phyloP scores from a whole-genome alignment of 2,329 filamentous ascomycete genomes.

The Periconia sp. region DNA sequence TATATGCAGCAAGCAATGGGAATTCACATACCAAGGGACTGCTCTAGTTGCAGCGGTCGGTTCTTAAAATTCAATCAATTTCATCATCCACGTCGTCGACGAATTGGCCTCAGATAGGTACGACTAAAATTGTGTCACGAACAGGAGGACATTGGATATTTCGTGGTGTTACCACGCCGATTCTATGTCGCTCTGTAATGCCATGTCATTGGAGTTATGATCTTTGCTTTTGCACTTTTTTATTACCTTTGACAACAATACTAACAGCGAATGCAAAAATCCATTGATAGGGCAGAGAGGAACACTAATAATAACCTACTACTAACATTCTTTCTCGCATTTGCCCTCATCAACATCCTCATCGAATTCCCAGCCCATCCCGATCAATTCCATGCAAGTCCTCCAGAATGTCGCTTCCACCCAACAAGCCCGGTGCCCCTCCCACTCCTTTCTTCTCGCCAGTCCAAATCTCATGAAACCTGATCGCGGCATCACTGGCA shows the following conservation, averaged over 20 bases:
- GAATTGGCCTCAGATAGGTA: not conserved
- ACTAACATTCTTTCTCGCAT: not conserved
- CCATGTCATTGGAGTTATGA: too few species aligned
- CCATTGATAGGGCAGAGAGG: not conserved
- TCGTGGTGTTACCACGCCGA: too few species aligned
- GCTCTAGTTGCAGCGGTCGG: slow-evolving; percentile 35
- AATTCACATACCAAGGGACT: slow-evolving; percentile 39
- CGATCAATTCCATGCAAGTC: slow-evolving; percentile 77
- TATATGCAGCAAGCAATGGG: slow-evolving; percentile 13
- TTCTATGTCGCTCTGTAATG: not conserved
- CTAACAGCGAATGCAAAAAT: not conserved
- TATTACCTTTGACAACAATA: not conserved
- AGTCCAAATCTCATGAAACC: slow-evolving; percentile 96
- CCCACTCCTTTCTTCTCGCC: slow-evolving; percentile 57
- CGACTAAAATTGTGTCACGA: not conserved
- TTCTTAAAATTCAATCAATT: slow-evolving; percentile 38
- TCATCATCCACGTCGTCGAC: slow-evolving; percentile 31
- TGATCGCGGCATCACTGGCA: slow-evolving; percentile 87
- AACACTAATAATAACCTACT: not conserved
- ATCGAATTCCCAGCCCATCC: slow-evolving; percentile 44
- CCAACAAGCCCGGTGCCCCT: slow-evolving; percentile 55
- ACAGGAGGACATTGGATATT: too few species aligned
- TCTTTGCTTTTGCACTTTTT: not conserved
- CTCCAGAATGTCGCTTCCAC: slow-evolving; percentile 84
- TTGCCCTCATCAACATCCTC: not conserved